phyloP scores from a whole-genome alignment of 441 rosid species.

The Adansonia grandidieri region DNA sequence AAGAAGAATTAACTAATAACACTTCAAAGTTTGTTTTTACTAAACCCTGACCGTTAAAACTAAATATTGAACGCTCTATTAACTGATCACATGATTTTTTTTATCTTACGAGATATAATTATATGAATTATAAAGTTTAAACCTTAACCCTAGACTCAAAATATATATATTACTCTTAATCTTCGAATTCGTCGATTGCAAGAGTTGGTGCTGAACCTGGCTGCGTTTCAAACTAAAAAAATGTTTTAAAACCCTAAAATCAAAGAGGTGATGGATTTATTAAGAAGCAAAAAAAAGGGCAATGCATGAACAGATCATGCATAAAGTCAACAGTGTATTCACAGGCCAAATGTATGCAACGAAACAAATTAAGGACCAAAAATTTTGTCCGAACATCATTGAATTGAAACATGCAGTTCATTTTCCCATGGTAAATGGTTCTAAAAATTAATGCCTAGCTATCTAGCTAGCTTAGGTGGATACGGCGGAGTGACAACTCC shows the following conservation, averaged over 20 bases:
- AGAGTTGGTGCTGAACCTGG: too few relatives aligned
- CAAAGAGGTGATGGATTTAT: neutral
- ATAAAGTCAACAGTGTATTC: neutral
- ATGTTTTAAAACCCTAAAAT: neutral
- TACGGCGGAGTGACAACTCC: conserved; percentile 2
- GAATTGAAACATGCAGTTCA: neutral
- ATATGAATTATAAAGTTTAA: too few relatives aligned
- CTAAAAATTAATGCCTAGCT: neutral
- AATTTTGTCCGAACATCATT: neutral
- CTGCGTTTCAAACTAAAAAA: too few relatives aligned
- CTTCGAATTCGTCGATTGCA: too few relatives aligned
- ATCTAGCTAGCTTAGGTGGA: neutral
- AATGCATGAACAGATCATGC: neutral
- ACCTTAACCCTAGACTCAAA: too few relatives aligned
- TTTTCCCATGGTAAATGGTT: neutral
- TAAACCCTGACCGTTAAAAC: too few relatives aligned
- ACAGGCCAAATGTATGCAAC: neutral
- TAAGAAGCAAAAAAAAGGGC: neutral
- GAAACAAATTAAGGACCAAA: neutral
- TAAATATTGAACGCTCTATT: too few relatives aligned
- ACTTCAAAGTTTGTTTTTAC: too few relatives aligned
- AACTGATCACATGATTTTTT: too few relatives aligned
- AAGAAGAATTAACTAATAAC: too few relatives aligned
- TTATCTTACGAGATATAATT: too few relatives aligned
- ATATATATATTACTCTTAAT: too few relatives aligned